Percentiles rank a stretch among this genome's conserved stretches.
phyloP scores from a whole-genome alignment of 2,329 filamentous ascomycete species.

The Helminthosporium solani region DNA sequence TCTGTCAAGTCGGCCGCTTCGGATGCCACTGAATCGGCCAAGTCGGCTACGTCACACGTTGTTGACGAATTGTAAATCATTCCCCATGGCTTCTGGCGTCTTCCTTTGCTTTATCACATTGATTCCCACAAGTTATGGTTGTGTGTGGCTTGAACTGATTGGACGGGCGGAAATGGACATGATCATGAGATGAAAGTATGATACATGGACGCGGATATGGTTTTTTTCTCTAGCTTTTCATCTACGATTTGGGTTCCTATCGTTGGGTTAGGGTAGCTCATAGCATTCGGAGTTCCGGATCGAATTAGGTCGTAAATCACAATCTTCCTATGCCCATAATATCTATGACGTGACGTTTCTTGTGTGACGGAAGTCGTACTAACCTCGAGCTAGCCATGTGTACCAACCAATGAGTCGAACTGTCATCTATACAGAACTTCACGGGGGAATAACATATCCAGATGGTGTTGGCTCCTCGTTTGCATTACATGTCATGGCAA shows the following conservation, averaged over 20 bases:
- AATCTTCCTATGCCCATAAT: background rate
- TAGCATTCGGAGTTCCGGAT: constrained; percentile 10
- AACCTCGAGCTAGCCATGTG: no score
- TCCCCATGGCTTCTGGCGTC: background rate
- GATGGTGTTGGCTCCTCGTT: no score
- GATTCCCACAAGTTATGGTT: background rate
- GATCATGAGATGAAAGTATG: constrained; percentile 7
- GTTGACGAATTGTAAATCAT: constrained; percentile 75
- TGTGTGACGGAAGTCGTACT: background rate
- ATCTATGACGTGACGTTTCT: background rate
- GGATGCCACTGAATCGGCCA: constrained; percentile 39
- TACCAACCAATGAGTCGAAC: no score
- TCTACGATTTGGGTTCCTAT: background rate
- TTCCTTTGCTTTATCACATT: background rate
- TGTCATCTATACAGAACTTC: no score
- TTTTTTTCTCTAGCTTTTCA: constrained; percentile 1
- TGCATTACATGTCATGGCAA: no score
- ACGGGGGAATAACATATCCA: no score
- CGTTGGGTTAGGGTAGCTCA: constrained; percentile 3
- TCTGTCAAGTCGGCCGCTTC: constrained; percentile 44
- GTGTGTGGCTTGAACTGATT: background rate
- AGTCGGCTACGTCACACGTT: constrained; percentile 38
- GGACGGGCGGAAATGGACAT: constrained; percentile 1
- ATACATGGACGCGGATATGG: background rate
- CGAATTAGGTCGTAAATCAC: background rate